phyloP scores from a whole-genome alignment of 495 filamentous ascomycete genomes.

The Neohortaea acidophila region DNA sequence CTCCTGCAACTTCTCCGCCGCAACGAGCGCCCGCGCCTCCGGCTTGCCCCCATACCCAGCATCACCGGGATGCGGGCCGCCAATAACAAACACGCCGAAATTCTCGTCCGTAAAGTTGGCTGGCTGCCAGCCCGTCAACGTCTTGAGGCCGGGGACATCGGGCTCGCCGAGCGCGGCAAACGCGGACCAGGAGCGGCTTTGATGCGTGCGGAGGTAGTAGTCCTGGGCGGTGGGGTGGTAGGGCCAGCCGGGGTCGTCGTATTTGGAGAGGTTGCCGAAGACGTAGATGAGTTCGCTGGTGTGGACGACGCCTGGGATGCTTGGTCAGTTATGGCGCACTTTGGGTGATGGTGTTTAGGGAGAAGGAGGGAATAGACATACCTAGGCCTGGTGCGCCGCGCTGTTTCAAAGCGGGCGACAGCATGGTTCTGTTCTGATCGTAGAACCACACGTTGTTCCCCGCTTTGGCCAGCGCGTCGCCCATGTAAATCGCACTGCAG shows the following conservation, averaged over 20 bases:
- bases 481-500: conserved; percentile 32
- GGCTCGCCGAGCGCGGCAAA: background rate
- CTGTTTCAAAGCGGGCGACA: conserved; percentile 21
- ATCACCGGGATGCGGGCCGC: background rate
- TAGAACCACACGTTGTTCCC: conserved; percentile 28
- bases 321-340: too few relatives aligned
- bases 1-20: background rate
- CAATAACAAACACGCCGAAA: background rate
- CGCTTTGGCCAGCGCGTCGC: conserved; percentile 24
- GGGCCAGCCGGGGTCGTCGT: background rate
- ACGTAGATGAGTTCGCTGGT: conserved; percentile 33
- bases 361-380: too few relatives aligned
- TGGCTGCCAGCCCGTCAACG: background rate
- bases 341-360: too few relatives aligned
- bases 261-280: background rate
- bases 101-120: background rate
- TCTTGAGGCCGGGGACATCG: background rate
- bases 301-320: conserved; percentile 32
- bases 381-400: too few relatives aligned
- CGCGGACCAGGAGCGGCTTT: background rate
- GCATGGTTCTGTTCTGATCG: conserved; percentile 32
- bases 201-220: background rate
- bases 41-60: background rate
- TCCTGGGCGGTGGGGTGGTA: background rate
- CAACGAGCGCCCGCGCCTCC: background rate